Base-by-base conservation (phyloP, 1,284 basidiomycete genomes). In the Malassezia yamatoensis region DNA sequence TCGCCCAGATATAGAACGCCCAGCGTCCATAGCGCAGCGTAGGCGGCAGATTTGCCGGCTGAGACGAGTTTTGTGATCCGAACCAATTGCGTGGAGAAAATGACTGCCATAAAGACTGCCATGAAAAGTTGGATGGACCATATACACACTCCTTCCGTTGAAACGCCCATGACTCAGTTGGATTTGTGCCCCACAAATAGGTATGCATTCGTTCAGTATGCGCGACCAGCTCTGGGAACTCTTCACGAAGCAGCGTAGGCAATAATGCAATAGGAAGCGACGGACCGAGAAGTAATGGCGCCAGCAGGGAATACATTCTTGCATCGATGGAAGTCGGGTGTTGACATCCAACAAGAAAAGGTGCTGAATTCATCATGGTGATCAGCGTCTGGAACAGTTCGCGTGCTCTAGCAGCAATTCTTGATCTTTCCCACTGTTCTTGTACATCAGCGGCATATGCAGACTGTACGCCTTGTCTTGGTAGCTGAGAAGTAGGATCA, bases 1-100 rank as follows among this genome's bases (percentile, higher is more conserved):
- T 36, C 8, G 67, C 67, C 18, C 59, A 59, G 29, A 58, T 56
- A 43, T 64, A 57, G 62, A 66, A 70, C 35, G 62, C 33, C 11
- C 56, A 49, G 20, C 67, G 55, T 16, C 67, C 67, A 33, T 57
- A 48, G 8, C 60, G 53, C 55, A 68, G 33, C 18, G 52, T 52
- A 15, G 51, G 37, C 18, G 53, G 47, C 20, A 49, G 41, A n/a
- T 18, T 10, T 16, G 34, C 6, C 24, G 32, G 16, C 33, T 32
- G 12, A n/a, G n/a, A 29, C 29, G 33, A 2, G 54, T 53, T 16
- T n/a, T 50, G 33, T 34, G 55, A 57, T 29, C 24, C 4, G 20
- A 51, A 46, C 48, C 39, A 51, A n/a, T 49, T 24, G 16, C 56
- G 32, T 9, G 55, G 20, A 13, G 18, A 10, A 10, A 43, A 10